Base-by-base conservation (phyloP, 257 asterid genomes). In the Solanum gracilifrons region DNA sequence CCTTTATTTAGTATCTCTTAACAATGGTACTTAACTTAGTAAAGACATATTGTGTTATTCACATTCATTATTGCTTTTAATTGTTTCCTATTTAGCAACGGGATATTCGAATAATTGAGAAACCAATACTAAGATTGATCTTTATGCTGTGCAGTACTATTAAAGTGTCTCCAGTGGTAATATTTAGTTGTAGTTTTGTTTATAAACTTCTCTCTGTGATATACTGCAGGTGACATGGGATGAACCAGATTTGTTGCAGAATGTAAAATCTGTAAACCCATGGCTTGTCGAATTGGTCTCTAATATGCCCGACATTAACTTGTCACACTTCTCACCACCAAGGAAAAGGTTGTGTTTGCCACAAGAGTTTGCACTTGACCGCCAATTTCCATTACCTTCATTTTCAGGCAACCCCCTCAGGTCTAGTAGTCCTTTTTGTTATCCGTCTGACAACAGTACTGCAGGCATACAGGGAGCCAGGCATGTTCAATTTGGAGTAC, bases 401-500 rank as follows among this genome's bases (percentile, higher is more conserved):
- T 87, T 87, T 71, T 88, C 43, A 35, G 87, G 89, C 87, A 90
- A 88, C 87, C 90, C 87, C 87, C 90, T 90, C 48, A 64, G 90
- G 60, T 68, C 89, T 62, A 87, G 87, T 51, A 87, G 98, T 92
- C 94, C 95, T 83, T 86, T 93, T 68, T 87, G 92, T 88, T 91
- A 94, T 93, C 93, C 92, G 27, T 83, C 95, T 1, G 95, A 95
- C 95, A 92, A 90, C 90, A 86, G 91, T 37, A 71, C 99, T 95
- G 98, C 96, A 94, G 98, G 98, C 97, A 92, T 97, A 94, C 99
- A 97, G 98, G 99, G 98, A 97, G 97, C 99, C 99, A 95, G 99
- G 99, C 99, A 97, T 94, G 94, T 96, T 93, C 95, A 93, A 93
- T 90, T 92, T 89, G 99, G 99, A 95, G 93, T 90, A 87, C 97